phyloP scores from a whole-genome alignment of 768 basidiomycete genomes.

The Rhodosporidiobolus odoratus region DNA sequence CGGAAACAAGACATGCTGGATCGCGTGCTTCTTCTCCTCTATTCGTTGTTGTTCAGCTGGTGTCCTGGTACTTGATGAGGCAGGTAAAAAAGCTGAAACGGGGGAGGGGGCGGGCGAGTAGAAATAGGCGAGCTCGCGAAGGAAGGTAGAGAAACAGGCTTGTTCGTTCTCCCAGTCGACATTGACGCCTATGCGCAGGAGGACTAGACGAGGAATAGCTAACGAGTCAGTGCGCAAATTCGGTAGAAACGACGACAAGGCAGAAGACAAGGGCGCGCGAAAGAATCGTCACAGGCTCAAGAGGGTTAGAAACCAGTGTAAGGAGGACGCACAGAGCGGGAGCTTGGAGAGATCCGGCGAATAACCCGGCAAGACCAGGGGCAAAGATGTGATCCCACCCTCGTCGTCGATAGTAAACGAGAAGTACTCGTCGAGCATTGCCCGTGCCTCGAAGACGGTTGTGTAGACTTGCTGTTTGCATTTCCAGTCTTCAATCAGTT shows the following conservation, averaged over 20 bases:
- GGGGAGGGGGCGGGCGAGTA: conserved; percentile 53
- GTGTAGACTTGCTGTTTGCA: conserved; percentile 18
- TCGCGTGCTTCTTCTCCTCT: conserved; percentile 63
- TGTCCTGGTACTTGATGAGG: conserved; percentile 16
- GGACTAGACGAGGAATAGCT: conserved; percentile 24
- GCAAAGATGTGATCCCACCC: conserved; percentile 69
- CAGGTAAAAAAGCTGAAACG: neutral
- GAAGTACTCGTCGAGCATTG: conserved; percentile 92
- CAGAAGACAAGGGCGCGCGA: neutral
- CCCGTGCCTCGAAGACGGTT: conserved; percentile 47
- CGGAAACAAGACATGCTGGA: conserved; percentile 86
- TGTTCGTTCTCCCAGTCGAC: conserved; percentile 82
- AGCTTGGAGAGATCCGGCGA: conserved; percentile 86
- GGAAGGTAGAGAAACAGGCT: conserved; percentile 77
- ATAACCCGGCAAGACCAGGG: conserved; percentile 76
- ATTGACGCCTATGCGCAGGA: conserved; percentile 50
- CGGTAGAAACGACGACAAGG: neutral
- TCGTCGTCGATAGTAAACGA: conserved; percentile 60
- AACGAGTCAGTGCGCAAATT: neutral
- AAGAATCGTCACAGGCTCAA: no score
- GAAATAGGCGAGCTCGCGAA: conserved; percentile 86
- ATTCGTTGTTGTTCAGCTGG: conserved; percentile 39
- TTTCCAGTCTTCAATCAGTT: neutral
- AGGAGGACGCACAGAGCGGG: conserved; percentile 60
- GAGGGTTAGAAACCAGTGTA: neutral